These are phyloP conservation scores for Fusarium burgessii DNA, from an alignment of 2,329 filamentous ascomycete species.

Conservation along the genomic window DNA sequence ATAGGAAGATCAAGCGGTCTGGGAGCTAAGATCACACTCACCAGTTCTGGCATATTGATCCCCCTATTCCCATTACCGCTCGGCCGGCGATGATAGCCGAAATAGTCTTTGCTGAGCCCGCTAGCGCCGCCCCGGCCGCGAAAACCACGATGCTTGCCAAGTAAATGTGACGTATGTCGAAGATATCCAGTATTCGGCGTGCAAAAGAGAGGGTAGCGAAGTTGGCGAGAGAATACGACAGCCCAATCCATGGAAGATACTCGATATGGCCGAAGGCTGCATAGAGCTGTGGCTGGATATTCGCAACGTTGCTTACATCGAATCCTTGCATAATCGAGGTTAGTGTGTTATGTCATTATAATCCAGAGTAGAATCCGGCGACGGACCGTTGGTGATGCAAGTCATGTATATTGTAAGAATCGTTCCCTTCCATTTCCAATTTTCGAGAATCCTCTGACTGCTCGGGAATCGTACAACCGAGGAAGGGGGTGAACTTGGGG, in stretches of 20 bases:
- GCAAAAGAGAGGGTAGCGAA: slow-evolving; percentile 51
- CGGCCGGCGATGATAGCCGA: background rate
- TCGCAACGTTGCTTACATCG: slow-evolving; percentile 60
- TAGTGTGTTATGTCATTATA: background rate
- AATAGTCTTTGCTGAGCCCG: background rate
- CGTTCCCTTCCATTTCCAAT: background rate
- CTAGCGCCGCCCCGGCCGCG: background rate
- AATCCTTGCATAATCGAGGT: slow-evolving; percentile 49
- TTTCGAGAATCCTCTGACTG: no score
- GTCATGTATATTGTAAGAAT: background rate
- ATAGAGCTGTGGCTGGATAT: slow-evolving; percentile 70
- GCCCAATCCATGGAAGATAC: slow-evolving; percentile 55
- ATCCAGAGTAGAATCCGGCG: no score
- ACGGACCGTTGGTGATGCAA: background rate
- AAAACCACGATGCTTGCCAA: background rate
- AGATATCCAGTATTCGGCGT: slow-evolving; percentile 49
- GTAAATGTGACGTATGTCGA: background rate
- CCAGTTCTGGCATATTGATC: slow-evolving; percentile 1
- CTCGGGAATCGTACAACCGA: no score
- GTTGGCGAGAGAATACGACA: slow-evolving; percentile 52
- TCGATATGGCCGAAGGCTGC: slow-evolving; percentile 57
- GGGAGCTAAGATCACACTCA: background rate
- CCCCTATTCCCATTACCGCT: background rate
- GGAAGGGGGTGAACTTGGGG: no score
- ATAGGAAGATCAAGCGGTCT: no score